These are phyloP conservation scores for Ogataea pini DNA, from an alignment of 805 yeast genomes.

Conservation along the genomic window DNA sequence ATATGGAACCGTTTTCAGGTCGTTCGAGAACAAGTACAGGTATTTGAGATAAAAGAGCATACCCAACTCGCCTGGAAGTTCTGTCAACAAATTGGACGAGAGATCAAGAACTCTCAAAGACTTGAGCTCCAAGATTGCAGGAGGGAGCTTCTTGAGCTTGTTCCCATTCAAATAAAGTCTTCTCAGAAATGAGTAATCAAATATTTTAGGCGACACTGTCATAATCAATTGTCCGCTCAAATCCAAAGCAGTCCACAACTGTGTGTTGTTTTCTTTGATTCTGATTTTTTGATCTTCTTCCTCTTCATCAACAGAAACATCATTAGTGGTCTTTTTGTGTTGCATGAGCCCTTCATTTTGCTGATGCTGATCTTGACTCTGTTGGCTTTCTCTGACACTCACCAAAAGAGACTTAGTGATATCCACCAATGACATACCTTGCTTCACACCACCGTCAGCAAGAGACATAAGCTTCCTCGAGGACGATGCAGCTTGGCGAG, in stretches of 20 bases:
- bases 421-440: slow-evolving; percentile 40
- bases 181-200: slow-evolving; percentile 81
- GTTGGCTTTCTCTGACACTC: slow-evolving; percentile 33
- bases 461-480: slow-evolving; percentile 46
- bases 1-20: slow-evolving; percentile 70
- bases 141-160: slow-evolving; percentile 67
- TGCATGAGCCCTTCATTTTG: slow-evolving; percentile 42
- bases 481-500: slow-evolving; percentile 75
- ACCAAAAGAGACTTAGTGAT: slow-evolving; percentile 40
- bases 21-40: slow-evolving; percentile 85
- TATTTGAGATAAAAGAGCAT: slow-evolving; percentile 76
- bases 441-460: slow-evolving; percentile 36
- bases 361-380: slow-evolving; percentile 25
- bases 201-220: slow-evolving; percentile 68
- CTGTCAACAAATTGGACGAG: slow-evolving; percentile 70
- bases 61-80: slow-evolving; percentile 85
- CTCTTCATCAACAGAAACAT: slow-evolving; percentile 51
- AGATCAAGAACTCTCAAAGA: slow-evolving; percentile 82
- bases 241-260: slow-evolving; percentile 93
- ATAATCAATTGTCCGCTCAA: slow-evolving; percentile 84
- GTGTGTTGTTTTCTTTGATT: slow-evolving; percentile 62
- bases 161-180: slow-evolving; percentile 87
- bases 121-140: slow-evolving; percentile 62
- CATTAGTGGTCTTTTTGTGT: slow-evolving; percentile 36
- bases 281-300: slow-evolving; percentile 67